Conservation (phyloP, 495 filamentous ascomycete genomes). For the Bathelium albidoporum region DNA sequence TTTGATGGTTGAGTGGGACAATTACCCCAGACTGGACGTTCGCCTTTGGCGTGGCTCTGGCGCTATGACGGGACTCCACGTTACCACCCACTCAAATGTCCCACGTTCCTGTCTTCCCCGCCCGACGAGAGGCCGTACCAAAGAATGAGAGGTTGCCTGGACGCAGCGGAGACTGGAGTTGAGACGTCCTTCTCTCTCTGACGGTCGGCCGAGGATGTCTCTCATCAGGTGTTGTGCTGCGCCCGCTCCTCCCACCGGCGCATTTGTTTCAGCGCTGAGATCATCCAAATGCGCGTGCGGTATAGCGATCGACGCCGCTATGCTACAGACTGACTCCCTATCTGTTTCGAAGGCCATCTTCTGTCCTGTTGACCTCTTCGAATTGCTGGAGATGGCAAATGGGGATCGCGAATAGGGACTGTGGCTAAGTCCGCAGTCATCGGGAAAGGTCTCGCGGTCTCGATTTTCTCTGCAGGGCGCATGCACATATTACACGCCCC, state of each 20-base stretch:
- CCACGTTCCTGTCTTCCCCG: not conserved
- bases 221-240: not conserved
- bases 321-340: not conserved
- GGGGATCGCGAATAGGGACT: not conserved
- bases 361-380: not conserved
- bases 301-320: not conserved
- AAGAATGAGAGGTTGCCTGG: not conserved
- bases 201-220: not conserved
- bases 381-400: not conserved
- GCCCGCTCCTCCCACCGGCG: not conserved
- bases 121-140: not conserved
- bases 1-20: not conserved
- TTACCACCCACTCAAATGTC: not conserved
- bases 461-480: not conserved
- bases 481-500: not conserved
- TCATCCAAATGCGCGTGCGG: constrained; percentile 3
- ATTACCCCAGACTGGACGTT: not conserved
- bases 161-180: not conserved
- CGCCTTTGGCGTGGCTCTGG: not conserved
- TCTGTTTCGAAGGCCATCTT: not conserved
- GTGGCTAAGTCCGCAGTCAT: not conserved
- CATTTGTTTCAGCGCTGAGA: constrained; percentile 3
- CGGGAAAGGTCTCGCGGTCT: not conserved
- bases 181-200: not conserved
- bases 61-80: not conserved